A percentile compares a stretch with the other conserved stretches of the same genome.
These are phyloP conservation scores for Filosporella fistucella DNA, from an alignment of 495 filamentous ascomycete genomes.

Conservation along the genomic window DNA sequence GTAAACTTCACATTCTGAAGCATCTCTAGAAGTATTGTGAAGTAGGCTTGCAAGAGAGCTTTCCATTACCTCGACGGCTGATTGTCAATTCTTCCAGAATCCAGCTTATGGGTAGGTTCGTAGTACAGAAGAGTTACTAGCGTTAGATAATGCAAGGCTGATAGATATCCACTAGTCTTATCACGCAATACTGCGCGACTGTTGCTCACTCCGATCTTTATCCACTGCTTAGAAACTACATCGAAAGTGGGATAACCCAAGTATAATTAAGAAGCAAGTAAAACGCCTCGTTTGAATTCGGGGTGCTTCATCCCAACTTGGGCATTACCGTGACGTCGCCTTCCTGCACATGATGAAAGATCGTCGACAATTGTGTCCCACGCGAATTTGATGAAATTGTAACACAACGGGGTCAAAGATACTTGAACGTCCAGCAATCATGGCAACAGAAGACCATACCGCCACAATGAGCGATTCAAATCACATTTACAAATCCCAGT, in stretches of 20 bases:
- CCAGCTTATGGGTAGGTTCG: too few species aligned
- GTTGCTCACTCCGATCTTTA: neutral
- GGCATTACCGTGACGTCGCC: neutral
- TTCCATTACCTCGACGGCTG: too few species aligned
- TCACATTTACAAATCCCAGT: conserved; percentile 13
- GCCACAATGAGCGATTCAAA: neutral
- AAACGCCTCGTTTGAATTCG: neutral
- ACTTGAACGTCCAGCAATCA: neutral
- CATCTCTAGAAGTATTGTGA: too few species aligned
- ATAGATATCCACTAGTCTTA: neutral
- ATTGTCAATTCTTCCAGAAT: too few species aligned
- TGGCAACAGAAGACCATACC: neutral
- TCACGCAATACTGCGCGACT: conserved; percentile 1
- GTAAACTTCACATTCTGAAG: too few species aligned
- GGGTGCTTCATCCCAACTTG: neutral
- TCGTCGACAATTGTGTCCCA: too few species aligned
- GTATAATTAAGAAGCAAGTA: neutral
- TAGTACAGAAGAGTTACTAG: too few species aligned
- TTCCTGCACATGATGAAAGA: too few species aligned
- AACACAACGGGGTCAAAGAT: neutral
- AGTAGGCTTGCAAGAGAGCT: too few species aligned
- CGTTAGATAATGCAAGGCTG: neutral
- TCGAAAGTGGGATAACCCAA: neutral
- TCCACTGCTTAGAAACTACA: neutral
- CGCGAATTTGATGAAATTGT: neutral